Evolutionary conservation across 2,329 filamentous ascomycete species (phyloP).

Genomic region (Cladosporium cucumerinum): DNA sequence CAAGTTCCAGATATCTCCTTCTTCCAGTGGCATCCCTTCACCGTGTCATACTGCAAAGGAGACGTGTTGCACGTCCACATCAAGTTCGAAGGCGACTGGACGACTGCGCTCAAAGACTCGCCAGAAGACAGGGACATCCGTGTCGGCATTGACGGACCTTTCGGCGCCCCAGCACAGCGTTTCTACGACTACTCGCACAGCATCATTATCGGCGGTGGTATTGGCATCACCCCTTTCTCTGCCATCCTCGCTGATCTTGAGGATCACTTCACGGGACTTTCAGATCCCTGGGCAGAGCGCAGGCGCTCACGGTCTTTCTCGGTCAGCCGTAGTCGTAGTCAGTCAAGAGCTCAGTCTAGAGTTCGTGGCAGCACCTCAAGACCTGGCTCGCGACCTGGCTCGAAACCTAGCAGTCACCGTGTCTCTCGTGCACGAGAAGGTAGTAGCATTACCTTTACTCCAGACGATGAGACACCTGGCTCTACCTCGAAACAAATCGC

Average conservation of each 20-base stretch:
- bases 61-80: conserved; percentile 55
- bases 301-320: conserved; percentile 6
- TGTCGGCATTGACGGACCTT: conserved; percentile 56
- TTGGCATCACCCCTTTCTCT: conserved; percentile 58
- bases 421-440: background rate
- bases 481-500: background rate
- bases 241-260: conserved; percentile 56
- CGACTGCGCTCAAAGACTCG: conserved; percentile 44
- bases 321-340: conserved; percentile 11
- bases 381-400: background rate
- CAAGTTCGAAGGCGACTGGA: conserved; percentile 59
- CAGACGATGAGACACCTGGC: background rate
- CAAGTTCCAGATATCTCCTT: conserved; percentile 53
- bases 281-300: conserved; percentile 25
- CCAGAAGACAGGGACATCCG: conserved; percentile 40
- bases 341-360: conserved; percentile 1
- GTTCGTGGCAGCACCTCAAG: background rate
- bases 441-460: conserved; percentile 8
- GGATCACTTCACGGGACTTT: conserved; percentile 28
- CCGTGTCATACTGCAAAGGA: conserved; percentile 54
- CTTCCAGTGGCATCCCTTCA: conserved; percentile 61
- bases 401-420: background rate
- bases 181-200: conserved; percentile 58
- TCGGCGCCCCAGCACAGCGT: conserved; percentile 56
- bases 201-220: conserved; percentile 56